Evolutionary conservation across 2,329 filamentous ascomycete genomes (phyloP).

Genomic region (Passalora sequoiae): DNA sequence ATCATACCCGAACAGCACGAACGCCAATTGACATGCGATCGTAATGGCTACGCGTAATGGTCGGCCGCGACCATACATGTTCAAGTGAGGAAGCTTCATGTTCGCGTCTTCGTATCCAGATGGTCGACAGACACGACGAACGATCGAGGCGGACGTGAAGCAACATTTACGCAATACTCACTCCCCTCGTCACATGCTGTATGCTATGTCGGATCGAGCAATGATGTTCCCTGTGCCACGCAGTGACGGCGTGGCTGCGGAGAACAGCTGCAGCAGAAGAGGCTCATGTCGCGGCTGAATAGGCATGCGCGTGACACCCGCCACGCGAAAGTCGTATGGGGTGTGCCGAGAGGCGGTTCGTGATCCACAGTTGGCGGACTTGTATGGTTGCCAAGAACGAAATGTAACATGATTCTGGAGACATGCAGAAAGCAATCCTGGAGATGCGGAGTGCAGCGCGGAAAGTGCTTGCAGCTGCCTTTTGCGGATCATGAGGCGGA

Average conservation of each 20-base stretch:
- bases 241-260: conserved; percentile 1
- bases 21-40: conserved; percentile 30
- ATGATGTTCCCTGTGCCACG: neutral
- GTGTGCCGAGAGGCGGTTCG: neutral
- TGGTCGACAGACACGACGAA: neutral
- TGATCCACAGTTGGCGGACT: neutral
- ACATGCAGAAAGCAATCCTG: no score
- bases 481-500: neutral
- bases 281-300: neutral
- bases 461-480: conserved; percentile 1
- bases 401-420: neutral
- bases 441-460: neutral
- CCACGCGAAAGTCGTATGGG: neutral
- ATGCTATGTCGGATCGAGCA: conserved; percentile 1
- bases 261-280: conserved; percentile 1
- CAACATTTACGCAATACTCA: neutral
- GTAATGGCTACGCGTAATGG: conserved; percentile 30
- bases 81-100: conserved; percentile 18
- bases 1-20: conserved; percentile 31
- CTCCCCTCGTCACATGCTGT: neutral
- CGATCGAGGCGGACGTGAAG: neutral
- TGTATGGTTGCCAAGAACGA: neutral
- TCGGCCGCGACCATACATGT: conserved; percentile 29
- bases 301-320: neutral
- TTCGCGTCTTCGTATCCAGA: conserved; percentile 4